A percentile compares a stretch with the other conserved stretches of the same genome.
These are phyloP conservation scores for Diplodia mutila DNA, from an alignment of 2,329 filamentous ascomycete species.

Conservation along the genomic window DNA sequence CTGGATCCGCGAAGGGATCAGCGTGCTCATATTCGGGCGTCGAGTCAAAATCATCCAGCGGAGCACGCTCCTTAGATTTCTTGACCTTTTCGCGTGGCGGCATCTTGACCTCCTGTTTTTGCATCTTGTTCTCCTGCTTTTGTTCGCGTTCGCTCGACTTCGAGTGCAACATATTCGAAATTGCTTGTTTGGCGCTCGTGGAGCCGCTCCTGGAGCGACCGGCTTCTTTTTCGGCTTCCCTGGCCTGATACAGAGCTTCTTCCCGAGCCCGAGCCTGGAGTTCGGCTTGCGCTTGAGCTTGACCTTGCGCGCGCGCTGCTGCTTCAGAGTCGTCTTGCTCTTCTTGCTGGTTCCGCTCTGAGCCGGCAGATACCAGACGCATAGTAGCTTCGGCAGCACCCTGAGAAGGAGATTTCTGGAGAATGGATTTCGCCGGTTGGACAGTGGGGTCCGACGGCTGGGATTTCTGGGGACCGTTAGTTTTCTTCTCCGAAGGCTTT, in stretches of 20 bases:
- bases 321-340: background rate
- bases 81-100: constrained; percentile 61
- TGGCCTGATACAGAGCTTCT: constrained; percentile 1
- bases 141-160: constrained; percentile 19
- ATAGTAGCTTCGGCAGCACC: constrained; percentile 33
- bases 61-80: constrained; percentile 64
- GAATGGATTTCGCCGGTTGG: constrained; percentile 17
- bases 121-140: constrained; percentile 18
- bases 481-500: constrained; percentile 12
- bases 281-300: constrained; percentile 9
- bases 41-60: constrained; percentile 72
- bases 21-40: constrained; percentile 54
- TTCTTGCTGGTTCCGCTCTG: background rate
- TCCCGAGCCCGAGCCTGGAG: constrained; percentile 5
- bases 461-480: constrained; percentile 21
- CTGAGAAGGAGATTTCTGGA: constrained; percentile 33
- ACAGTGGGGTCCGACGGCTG: constrained; percentile 8
- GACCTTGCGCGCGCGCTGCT: background rate
- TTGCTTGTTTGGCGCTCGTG: constrained; percentile 22
- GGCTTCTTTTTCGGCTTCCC: constrained; percentile 4
- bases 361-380: constrained; percentile 16
- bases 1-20: constrained; percentile 48
- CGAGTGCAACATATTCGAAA: constrained; percentile 20
- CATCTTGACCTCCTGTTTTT: constrained; percentile 23
- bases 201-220: constrained; percentile 21